Evolutionary conservation across 768 basidiomycete species (phyloP).

Genomic region (Trichaptum fuscoviolaceum): DNA sequence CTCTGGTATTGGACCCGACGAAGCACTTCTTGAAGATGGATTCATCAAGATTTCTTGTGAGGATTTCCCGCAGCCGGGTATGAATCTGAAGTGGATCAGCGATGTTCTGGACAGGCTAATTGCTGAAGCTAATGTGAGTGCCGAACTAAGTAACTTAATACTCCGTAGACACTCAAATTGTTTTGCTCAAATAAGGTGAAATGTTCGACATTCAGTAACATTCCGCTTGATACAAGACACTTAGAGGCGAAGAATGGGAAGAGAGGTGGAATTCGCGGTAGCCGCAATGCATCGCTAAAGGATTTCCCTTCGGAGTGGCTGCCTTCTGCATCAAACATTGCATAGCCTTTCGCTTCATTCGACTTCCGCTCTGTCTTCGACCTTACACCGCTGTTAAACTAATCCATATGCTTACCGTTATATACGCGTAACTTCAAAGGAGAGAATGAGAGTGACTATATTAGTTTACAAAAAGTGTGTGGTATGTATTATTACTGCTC

Average conservation of each 20-base stretch:
- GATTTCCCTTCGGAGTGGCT: constrained; percentile 91
- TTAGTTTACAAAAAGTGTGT: not conserved
- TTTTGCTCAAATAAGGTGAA: constrained; percentile 29
- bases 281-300: constrained; percentile 55
- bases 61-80: constrained; percentile 69
- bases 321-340: not conserved
- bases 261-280: constrained; percentile 37
- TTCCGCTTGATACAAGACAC: constrained; percentile 83
- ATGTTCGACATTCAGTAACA: constrained; percentile 43
- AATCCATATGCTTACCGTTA: too few relatives aligned
- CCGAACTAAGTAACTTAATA: constrained; percentile 4
- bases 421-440: too few relatives aligned
- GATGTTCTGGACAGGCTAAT: constrained; percentile 79
- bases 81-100: constrained; percentile 95
- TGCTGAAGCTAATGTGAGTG: constrained; percentile 78
- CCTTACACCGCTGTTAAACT: too few relatives aligned
- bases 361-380: too few relatives aligned
- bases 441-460: not conserved
- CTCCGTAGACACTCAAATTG: not conserved
- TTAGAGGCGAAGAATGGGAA: constrained; percentile 66
- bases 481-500: not conserved
- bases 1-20: constrained; percentile 46
- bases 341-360: not conserved
- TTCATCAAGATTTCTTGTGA: constrained; percentile 91
- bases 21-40: constrained; percentile 57